These are phyloP conservation scores for Parietaria judaica DNA, from an alignment of 306 rosid genomes.

Conservation along the genomic window DNA sequence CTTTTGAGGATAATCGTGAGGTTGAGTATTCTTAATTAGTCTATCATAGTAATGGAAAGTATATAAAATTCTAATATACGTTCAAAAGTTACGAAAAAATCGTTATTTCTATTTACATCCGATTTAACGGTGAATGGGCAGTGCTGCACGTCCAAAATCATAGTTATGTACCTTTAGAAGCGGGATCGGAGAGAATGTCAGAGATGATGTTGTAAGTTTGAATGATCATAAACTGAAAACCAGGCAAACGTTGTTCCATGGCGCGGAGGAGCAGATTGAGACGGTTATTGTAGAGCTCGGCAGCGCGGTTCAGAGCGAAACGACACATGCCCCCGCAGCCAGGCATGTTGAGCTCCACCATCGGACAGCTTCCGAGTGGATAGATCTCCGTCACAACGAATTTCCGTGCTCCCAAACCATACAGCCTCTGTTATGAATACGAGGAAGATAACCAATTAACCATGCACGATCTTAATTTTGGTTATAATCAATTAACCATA, in stretches of 20 bases:
- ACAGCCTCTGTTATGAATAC: slow-evolving; percentile 25
- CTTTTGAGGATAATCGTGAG: no score
- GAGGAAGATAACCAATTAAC: background rate
- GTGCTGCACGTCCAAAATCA: background rate
- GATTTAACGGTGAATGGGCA: no score
- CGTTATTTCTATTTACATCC: no score
- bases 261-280: slow-evolving; percentile 22
- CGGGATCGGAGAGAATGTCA: slow-evolving; percentile 24
- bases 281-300: slow-evolving; percentile 25
- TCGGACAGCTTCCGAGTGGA: slow-evolving; percentile 38
- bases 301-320: slow-evolving; percentile 21
- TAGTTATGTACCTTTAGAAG: slow-evolving; percentile 16
- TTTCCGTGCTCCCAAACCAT: slow-evolving; percentile 33
- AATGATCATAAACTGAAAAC: slow-evolving; percentile 21
- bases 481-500: no score
- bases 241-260: slow-evolving; percentile 13
- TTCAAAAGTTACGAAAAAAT: no score
- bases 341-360: slow-evolving; percentile 15
- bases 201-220: slow-evolving; percentile 30
- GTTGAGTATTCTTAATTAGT: no score
- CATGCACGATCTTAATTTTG: no score
- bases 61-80: no score
- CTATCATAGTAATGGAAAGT: no score
- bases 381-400: slow-evolving; percentile 28
- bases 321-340: background rate